A percentile compares a stretch with the other conserved stretches of the same genome.
Conservation (phyloP, 495 filamentous ascomycete species). For the Annulohypoxylon bovei region DNA sequence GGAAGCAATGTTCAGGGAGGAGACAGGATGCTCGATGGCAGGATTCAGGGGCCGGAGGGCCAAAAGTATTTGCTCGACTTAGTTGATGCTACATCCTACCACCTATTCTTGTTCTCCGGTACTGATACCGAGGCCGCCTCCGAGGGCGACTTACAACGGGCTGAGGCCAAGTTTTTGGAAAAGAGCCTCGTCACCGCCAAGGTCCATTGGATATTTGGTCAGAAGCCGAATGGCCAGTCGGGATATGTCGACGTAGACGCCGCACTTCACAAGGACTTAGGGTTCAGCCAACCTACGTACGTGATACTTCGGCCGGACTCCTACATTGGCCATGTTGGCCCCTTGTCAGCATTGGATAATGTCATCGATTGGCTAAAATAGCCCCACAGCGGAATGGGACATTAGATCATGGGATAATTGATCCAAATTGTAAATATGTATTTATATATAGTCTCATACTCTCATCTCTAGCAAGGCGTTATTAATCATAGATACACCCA, state of each 20-base stretch:
- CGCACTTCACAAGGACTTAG: background rate
- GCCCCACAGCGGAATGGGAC: too few species aligned
- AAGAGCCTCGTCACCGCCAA: background rate
- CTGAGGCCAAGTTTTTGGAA: background rate
- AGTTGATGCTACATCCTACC: background rate
- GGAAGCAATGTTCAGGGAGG: background rate
- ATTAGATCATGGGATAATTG: too few species aligned
- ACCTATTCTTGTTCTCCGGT: background rate
- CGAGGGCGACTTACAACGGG: background rate
- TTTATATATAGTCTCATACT: background rate
- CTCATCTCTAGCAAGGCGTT: background rate
- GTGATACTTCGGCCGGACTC: slow-evolving; percentile 3
- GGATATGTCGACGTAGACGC: slow-evolving; percentile 1
- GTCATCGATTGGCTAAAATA: slow-evolving; percentile 1
- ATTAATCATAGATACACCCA: background rate
- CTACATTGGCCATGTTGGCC: background rate
- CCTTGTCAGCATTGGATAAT: background rate
- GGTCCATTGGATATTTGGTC: background rate
- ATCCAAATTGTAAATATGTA: background rate
- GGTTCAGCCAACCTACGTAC: slow-evolving; percentile 3
- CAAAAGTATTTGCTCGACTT: slow-evolving; percentile 5
- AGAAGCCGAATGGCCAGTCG: slow-evolving; percentile 2
- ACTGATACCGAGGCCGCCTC: background rate
- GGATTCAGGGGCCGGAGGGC: background rate
- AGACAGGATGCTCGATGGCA: slow-evolving; percentile 8